These are phyloP conservation scores for Prillingera fragicola DNA, from an alignment of 1,284 basidiomycete genomes.

Conservation along the genomic window DNA sequence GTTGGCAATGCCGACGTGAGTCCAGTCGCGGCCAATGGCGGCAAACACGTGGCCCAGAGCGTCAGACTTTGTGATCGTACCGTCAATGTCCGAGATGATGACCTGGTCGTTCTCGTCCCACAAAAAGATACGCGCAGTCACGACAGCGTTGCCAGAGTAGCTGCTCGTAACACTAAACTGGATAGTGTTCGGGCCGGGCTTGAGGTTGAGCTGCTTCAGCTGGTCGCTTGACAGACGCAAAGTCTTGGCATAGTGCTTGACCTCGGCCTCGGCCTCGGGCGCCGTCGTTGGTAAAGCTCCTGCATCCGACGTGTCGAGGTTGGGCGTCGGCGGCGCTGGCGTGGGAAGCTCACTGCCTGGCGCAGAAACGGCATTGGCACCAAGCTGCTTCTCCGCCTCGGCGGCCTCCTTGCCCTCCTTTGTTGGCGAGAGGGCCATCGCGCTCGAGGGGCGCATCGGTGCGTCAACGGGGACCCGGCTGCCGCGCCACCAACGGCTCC, in stretches of 20 bases:
- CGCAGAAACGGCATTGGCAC: no score
- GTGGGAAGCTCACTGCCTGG: background rate
- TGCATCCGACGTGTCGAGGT: background rate
- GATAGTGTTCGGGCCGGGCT: conserved; percentile 83
- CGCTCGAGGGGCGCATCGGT: conserved; percentile 11
- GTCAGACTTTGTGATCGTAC: conserved; percentile 99
- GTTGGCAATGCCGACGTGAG: conserved; percentile 95
- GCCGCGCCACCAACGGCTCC: conserved; percentile 43
- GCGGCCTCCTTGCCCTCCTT: no score
- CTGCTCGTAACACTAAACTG: conserved; percentile 83
- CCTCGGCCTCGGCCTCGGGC: conserved; percentile 4
- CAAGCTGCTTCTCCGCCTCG: no score
- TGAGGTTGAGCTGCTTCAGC: conserved; percentile 80
- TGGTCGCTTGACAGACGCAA: conserved; percentile 79
- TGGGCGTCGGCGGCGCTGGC: conserved; percentile 3
- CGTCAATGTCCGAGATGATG: conserved; percentile 97
- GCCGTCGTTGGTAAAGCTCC: background rate
- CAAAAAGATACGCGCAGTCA: conserved; percentile 88
- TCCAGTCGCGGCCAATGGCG: conserved; percentile 99
- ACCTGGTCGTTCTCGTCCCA: conserved; percentile 89
- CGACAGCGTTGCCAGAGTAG: conserved; percentile 77
- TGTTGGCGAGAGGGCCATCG: conserved; percentile 5
- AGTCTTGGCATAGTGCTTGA: conserved; percentile 76
- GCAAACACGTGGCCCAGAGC: conserved; percentile 96
- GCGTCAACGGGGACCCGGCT: no score